Evolutionary conservation across 257 asterid genomes (phyloP).

Genomic region (Fraxinus cuspidata): DNA sequence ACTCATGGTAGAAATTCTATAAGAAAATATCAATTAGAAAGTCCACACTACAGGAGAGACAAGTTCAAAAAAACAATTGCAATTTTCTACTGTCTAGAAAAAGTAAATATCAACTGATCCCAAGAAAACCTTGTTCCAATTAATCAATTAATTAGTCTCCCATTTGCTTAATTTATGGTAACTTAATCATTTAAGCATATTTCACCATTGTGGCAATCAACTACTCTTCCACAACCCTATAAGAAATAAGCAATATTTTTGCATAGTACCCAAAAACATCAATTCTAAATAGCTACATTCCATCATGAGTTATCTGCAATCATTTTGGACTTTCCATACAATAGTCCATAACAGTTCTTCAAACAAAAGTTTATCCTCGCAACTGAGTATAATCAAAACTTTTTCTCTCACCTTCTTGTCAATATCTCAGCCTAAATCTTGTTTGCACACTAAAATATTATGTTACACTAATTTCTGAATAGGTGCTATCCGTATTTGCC

Average conservation of each 20-base stretch:
- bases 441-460: neutral
- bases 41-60: neutral
- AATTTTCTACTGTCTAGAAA: neutral
- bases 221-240: neutral
- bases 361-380: neutral
- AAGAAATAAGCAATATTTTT: neutral
- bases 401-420: neutral
- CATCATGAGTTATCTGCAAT: neutral
- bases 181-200: neutral
- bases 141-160: neutral
- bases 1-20: neutral
- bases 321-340: neutral
- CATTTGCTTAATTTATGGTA: neutral
- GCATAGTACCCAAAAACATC: neutral
- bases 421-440: neutral
- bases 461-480: neutral
- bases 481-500: neutral
- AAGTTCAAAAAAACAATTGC: neutral
- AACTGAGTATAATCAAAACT: neutral
- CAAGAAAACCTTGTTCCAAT: neutral
- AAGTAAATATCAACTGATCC: neutral
- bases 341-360: neutral
- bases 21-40: neutral
- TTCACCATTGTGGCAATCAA: neutral
- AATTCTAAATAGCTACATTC: neutral